Conservation (phyloP, 768 basidiomycete species). For the Pulveroboletus sp. region DNA sequence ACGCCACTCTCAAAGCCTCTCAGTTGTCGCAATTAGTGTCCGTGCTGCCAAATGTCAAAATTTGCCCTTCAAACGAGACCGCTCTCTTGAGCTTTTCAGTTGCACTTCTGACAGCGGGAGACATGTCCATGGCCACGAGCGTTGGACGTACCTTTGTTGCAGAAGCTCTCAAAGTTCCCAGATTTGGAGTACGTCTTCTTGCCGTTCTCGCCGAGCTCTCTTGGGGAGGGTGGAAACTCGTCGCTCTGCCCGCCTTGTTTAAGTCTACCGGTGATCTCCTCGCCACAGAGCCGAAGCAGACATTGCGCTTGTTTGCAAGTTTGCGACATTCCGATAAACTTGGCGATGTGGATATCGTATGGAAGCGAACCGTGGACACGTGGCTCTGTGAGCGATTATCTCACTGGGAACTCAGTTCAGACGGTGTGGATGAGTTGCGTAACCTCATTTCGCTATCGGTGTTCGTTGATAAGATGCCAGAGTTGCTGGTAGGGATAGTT, state of each 20-base stretch:
- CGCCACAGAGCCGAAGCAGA: constrained; percentile 38
- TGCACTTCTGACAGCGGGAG: constrained; percentile 40
- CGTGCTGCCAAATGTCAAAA: constrained; percentile 27
- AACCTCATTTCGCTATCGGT: constrained; percentile 52
- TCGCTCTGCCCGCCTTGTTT: constrained; percentile 60
- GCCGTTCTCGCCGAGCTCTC: constrained; percentile 60
- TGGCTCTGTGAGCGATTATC: constrained; percentile 46
- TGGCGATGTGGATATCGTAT: constrained; percentile 55
- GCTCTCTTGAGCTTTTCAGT: constrained; percentile 33
- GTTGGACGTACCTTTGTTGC: constrained; percentile 48
- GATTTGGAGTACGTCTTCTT: constrained; percentile 53
- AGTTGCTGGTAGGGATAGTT: constrained; percentile 44
- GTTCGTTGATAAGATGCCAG: constrained; percentile 47
- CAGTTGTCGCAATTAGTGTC: constrained; percentile 38
- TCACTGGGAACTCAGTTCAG: constrained; percentile 37
- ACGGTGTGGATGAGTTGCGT: constrained; percentile 50
- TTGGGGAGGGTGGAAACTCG: constrained; percentile 78
- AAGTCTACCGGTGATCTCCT: constrained; percentile 48
- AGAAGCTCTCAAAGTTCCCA: constrained; percentile 24
- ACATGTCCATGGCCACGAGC: constrained; percentile 35
- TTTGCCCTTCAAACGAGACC: constrained; percentile 25
- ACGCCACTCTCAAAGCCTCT: constrained; percentile 23
- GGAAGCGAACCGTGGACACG: constrained; percentile 52
- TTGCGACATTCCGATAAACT: constrained; percentile 50
- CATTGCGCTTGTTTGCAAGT: constrained; percentile 49